Base-by-base conservation (phyloP, 1,139 yeast genomes). In the Yamadazyma aaseri region DNA sequence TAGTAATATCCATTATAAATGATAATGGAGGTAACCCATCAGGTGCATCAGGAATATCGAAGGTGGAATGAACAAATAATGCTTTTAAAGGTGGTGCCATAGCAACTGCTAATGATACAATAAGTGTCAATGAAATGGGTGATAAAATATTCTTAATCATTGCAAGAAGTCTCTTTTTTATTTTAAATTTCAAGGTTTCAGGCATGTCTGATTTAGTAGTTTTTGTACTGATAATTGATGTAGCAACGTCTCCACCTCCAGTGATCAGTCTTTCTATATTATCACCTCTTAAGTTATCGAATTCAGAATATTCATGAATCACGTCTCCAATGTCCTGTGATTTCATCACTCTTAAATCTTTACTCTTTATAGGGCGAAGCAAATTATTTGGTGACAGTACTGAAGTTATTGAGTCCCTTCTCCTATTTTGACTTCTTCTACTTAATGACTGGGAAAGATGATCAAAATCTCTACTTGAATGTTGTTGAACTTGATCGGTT, bases 31-130 rank as follows among this genome's bases (percentile, higher is more conserved):
- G 97, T 41, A 71, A 71, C 4, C 71, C 69, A 57, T 90, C 97
- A 0, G 97, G 97, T 0, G 97, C 97, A 36, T 71, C 54, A 2
- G 73, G 81, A 5, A 65, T 55, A 32, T 58, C 45, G 34, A 56
- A 55, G 2, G 35, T 38, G 2, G 57, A 38, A 6, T 41, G 35
- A 5, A 85, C 87, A 55, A 90, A 90, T 20, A 89, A 66, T 1
- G 94, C 86, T 49, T 85, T 83, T 10, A 87, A 66, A 66, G 95
- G 90, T 1, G 96, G 96, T 10, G 92, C 71, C 85, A 90, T 85
- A 11, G 94, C 79, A 16, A 86, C 65, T 3, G 71, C 64, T 31
- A 90, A 57, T 1, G 92, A 71, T 0, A 76, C 29, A 3, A 87
- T 66, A 28, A 86, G 73, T 1, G 90, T 65, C 28, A 80, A 47